These are phyloP conservation scores for Vaccinium corymbosum DNA, from an alignment of 148 eudicot species.

Conservation along the genomic window DNA sequence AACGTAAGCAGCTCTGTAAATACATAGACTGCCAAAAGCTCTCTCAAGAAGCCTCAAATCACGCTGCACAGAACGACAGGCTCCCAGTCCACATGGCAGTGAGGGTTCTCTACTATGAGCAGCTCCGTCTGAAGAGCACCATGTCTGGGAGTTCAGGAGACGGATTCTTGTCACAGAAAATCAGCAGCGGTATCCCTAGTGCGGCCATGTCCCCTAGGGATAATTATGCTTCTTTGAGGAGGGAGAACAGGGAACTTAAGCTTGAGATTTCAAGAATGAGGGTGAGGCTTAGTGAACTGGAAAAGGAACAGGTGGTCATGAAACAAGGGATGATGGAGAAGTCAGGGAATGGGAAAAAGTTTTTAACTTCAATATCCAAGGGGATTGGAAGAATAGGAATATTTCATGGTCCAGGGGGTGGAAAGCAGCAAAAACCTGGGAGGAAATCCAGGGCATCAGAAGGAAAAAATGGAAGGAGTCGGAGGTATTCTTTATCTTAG, in stretches of 20 bases:
- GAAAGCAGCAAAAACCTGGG: conserved; percentile 40
- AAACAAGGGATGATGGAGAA: conserved; percentile 67
- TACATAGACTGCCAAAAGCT: conserved; percentile 71
- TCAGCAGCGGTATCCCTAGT: conserved; percentile 61
- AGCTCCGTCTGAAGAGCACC: conserved; percentile 48
- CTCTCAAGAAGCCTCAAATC: conserved; percentile 73
- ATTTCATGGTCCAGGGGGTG: conserved; percentile 37
- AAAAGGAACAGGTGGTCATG: conserved; percentile 70
- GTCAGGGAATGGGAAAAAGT: conserved; percentile 45
- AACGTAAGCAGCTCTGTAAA: conserved; percentile 51
- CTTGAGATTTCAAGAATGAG: conserved; percentile 74
- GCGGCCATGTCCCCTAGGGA: conserved; percentile 76
- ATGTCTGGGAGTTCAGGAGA: conserved; percentile 49
- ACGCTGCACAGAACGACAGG: conserved; percentile 74
- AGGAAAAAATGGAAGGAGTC: conserved; percentile 38
- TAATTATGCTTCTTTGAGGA: conserved; percentile 65
- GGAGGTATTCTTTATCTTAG: conserved; percentile 55
- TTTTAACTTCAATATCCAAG: conserved; percentile 50
- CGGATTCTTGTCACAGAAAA: conserved; percentile 47
- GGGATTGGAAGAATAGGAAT: conserved; percentile 54
- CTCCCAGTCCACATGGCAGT: conserved; percentile 68
- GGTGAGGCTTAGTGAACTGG: conserved; percentile 71
- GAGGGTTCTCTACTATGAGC: conserved; percentile 64
- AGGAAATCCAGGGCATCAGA: conserved; percentile 32
- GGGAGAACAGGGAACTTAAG: conserved; percentile 74